These are phyloP conservation scores for baker's yeast (Saccharomyces cerevisiae) DNA, from an alignment of 805 yeast genomes.

Conservation along the genomic window DNA sequence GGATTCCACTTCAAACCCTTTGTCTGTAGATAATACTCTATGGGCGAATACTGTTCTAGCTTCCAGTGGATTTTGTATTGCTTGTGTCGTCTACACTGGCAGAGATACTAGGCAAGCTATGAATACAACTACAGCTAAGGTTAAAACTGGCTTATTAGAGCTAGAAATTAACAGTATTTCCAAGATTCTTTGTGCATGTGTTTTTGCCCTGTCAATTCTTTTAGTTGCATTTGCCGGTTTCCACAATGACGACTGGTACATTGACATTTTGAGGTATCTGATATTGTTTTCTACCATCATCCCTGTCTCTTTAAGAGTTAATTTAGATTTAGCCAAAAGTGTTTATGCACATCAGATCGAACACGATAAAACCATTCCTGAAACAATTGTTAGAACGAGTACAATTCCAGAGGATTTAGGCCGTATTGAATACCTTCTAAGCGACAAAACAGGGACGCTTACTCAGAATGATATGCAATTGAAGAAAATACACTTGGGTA, in stretches of 20 bases:
- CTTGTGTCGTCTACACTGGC: slow-evolving; percentile 86
- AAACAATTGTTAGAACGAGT: slow-evolving; percentile 89
- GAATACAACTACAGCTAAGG: slow-evolving; percentile 83
- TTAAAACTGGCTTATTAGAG: slow-evolving; percentile 83
- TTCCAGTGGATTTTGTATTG: slow-evolving; percentile 76
- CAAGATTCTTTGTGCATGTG: slow-evolving; percentile 80
- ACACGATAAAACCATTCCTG: slow-evolving; percentile 71
- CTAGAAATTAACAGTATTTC: slow-evolving; percentile 83
- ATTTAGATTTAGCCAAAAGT: slow-evolving; percentile 88
- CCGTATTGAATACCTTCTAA: slow-evolving; percentile 80
- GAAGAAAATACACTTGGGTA: slow-evolving; percentile 85
- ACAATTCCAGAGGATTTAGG: slow-evolving; percentile 98
- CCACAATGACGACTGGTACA: slow-evolving; percentile 64
- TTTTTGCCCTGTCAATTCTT: slow-evolving; percentile 64
- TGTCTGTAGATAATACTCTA: slow-evolving; percentile 81
- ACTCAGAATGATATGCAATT: slow-evolving; percentile 98
- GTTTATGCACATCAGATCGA: slow-evolving; percentile 94
- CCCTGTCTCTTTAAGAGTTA: slow-evolving; percentile 91
- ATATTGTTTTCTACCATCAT: slow-evolving; percentile 91
- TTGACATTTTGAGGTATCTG: slow-evolving; percentile 82
- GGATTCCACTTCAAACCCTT: slow-evolving; percentile 47
- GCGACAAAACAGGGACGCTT: slow-evolving; percentile 94
- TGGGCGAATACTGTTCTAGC: slow-evolving; percentile 99
- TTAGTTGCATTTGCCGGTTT: slow-evolving; percentile 80
- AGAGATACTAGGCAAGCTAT: slow-evolving; percentile 87